Evolutionary conservation across 2,329 filamentous ascomycete species (phyloP), one percentile per base, ranked within the genome.

Genomic region (Penicillium italicum): DNA sequence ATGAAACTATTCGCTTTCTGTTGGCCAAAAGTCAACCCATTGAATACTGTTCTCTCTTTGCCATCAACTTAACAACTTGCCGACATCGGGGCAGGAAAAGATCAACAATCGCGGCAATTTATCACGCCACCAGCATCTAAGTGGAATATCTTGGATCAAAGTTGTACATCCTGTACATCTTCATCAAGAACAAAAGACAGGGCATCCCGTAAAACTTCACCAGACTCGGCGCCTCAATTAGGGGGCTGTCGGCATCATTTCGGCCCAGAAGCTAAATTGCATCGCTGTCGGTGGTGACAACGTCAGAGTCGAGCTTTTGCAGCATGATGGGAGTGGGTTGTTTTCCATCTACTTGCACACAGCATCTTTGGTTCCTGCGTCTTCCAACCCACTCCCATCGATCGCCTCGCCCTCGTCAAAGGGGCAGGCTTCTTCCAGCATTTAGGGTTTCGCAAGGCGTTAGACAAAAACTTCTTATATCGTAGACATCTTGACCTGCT

Each of bases 301-400:
- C 82, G 61, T 84, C 77, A 2, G 68, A 62, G 11, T 69, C 68
- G 10, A 85, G 76, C 49, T 77, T 70, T 61, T 85, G 83, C 22
- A 86, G 73, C 72, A 84, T 77, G 57, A 86, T 77, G 0, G 84
- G 82, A 37, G 84, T 86, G 14, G 73, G 54, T 11, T 24, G 24
- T 69, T 85, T 86, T 18, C 84, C 84, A 63, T 87, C 84, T 30
- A 86, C 72, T 87, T 87, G 71, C 85, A 87, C 18, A 81, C 72
- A 8, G 86, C 74, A 63, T 84, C 86, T n/a, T 77, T 76, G 34
- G 67, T 75, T 16, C 79, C 80, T 51, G 77, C 74, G 56, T 86
- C 83, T 5, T 72, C 63, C 66, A 83, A 85, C 5, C 80, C 82
- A 1, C 81, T 74, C 1, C 83, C 75, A 66, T 87, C 84, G 58